Base-by-base conservation (phyloP, 345 rosid genomes). In the Citrus sinensis region DNA sequence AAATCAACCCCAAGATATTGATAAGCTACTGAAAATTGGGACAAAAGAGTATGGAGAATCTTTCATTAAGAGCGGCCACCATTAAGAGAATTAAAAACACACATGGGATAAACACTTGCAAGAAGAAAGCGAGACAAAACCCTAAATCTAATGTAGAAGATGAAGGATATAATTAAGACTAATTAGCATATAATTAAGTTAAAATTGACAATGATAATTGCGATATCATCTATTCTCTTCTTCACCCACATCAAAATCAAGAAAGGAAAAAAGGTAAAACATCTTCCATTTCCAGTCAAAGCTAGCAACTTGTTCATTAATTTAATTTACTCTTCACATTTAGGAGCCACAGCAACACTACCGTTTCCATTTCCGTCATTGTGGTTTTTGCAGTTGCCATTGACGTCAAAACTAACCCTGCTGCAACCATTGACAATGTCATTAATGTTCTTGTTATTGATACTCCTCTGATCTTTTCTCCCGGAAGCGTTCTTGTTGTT, bases 401-500 rank as follows among this genome's bases (percentile, higher is more conserved):
- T 75, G 54, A 65, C 72, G 39, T 65, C 71, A 56, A 69, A 69
- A 17, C 37, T 55, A 70, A n/a, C 78, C 20, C 17, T 63, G 40
- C 60, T 62, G 16, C 67, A 70, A 42, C 58, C 68, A 64, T 75
- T 75, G 40, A 54, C 70, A 27, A 24, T 63, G 9, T 37, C 81
- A 25, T 25, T 46, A 46, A 46, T 46, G 51, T 46, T 46, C 51
- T 46, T 46, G 51, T 46, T 19, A 6, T 54, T 1, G 58, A 17
- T 8, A 7, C 25, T 61, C 63, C 37, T 24, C 76, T 59, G 62
- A 59, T 72, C 83, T 70, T 75, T 86, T 77, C 87, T 87, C 66
- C 83, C 84, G n/a, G 83, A 72, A 56, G 74, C 85, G 66, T 84
- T 84, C 84, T 91, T 94, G 82, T 92, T 87, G 75, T 94, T 94